A percentile compares a stretch with the other conserved stretches of the same genome.
Conservation (phyloP, 2,329 filamentous ascomycete genomes). For the Fusarium nelsonii region DNA sequence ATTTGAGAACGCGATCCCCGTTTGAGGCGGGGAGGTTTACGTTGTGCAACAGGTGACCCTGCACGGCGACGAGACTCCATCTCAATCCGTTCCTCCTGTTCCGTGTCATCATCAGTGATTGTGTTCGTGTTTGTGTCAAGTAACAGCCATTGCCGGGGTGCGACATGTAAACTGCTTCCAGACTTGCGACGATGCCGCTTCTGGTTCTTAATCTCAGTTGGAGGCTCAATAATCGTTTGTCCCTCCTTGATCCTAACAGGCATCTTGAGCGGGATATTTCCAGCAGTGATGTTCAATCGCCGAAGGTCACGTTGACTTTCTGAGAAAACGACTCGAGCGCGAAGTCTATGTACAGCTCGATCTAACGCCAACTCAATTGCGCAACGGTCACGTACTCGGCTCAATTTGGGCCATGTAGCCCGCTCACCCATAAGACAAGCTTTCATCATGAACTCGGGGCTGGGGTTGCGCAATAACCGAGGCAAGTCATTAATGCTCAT, state of each 20-base stretch:
- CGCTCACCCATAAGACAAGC: constrained; percentile 82
- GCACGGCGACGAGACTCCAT: constrained; percentile 53
- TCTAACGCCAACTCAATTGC: constrained; percentile 90
- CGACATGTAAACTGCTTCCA: constrained; percentile 61
- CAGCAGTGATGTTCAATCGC: constrained; percentile 54
- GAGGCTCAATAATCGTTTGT: constrained; percentile 35
- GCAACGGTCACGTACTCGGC: constrained; percentile 85
- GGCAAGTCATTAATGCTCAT: constrained; percentile 81
- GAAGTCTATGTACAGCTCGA: constrained; percentile 75
- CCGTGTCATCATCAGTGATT: constrained; percentile 60
- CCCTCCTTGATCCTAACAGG: constrained; percentile 32
- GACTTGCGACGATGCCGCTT: constrained; percentile 62
- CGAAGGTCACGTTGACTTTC: constrained; percentile 72
- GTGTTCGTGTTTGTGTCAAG: constrained; percentile 52
- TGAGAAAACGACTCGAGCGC: constrained; percentile 77
- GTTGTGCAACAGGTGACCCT: constrained; percentile 47
- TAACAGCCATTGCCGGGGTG: constrained; percentile 53
- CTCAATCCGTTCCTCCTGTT: constrained; percentile 59
- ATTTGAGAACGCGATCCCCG: constrained; percentile 57
- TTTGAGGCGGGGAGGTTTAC: constrained; percentile 60
- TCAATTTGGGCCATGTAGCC: constrained; percentile 92
- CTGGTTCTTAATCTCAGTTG: constrained; percentile 48
- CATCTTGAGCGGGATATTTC: constrained; percentile 46
- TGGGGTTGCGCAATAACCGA: constrained; percentile 85
- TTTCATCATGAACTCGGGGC: constrained; percentile 84